A percentile compares a stretch with the other conserved stretches of the same genome.
Conservation (phyloP, 2,329 filamentous ascomycete species). For the Xylariaceae sp. region DNA sequence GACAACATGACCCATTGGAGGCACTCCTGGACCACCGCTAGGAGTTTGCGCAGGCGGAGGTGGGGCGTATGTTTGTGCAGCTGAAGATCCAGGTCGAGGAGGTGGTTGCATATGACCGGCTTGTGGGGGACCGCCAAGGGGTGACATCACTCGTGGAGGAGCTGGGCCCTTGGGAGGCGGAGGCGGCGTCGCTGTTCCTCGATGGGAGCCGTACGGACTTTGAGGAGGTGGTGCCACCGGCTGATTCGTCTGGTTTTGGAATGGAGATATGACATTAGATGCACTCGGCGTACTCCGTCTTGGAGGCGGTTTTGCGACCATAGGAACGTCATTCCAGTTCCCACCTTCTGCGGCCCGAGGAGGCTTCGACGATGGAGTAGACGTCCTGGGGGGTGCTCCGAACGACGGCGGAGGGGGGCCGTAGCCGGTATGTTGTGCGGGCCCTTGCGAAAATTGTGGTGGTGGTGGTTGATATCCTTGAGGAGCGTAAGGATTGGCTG, state of each 20-base stretch:
- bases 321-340: conserved; percentile 94
- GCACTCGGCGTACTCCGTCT: conserved; percentile 75
- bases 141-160: conserved; percentile 72
- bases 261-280: conserved; percentile 73
- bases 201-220: conserved; percentile 59
- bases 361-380: conserved; percentile 66
- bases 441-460: conserved; percentile 31
- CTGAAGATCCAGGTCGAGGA: conserved; percentile 57
- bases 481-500: conserved; percentile 42
- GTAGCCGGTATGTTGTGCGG: conserved; percentile 29
- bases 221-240: conserved; percentile 60
- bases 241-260: conserved; percentile 64
- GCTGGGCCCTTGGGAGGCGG: conserved; percentile 81
- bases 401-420: conserved; percentile 44
- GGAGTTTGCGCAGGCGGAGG: conserved; percentile 48
- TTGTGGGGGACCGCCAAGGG: conserved; percentile 61
- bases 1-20: conserved; percentile 53
- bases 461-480: conserved; percentile 61
- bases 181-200: conserved; percentile 69
- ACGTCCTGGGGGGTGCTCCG: conserved; percentile 64
- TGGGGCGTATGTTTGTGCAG: conserved; percentile 67
- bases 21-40: conserved; percentile 32
- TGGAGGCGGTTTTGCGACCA: conserved; percentile 75
- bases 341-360: conserved; percentile 72
- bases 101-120: conserved; percentile 47